phyloP scores from a whole-genome alignment of 352 stramenopile genomes.

The Phytophthora sp. region DNA sequence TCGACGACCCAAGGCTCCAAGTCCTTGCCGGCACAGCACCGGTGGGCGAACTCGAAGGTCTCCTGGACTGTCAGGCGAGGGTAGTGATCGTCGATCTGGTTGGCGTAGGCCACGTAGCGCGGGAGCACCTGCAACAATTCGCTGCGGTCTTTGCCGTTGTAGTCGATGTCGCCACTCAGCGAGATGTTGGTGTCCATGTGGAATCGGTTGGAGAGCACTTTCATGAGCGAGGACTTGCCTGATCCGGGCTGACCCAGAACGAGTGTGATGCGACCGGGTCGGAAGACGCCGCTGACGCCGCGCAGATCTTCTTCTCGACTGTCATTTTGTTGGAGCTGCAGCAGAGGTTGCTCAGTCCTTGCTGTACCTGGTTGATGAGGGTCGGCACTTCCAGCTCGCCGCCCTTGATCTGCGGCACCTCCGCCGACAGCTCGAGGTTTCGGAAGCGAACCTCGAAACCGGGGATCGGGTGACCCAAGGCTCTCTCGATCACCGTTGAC shows the following conservation, averaged over 20 bases:
- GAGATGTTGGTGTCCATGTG: constrained; percentile 50
- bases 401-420: constrained; percentile 28
- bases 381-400: constrained; percentile 46
- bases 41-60: constrained; percentile 60
- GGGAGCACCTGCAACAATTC: constrained; percentile 38
- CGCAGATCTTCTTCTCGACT: constrained; percentile 60
- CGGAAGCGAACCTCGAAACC: constrained; percentile 65
- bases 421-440: constrained; percentile 48
- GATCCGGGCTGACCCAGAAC: constrained; percentile 44
- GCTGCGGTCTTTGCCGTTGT: constrained; percentile 45
- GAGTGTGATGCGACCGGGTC: constrained; percentile 54
- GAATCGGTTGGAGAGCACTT: constrained; percentile 59
- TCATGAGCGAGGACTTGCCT: constrained; percentile 41
- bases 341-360: constrained; percentile 20
- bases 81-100: constrained; percentile 54
- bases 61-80: constrained; percentile 55
- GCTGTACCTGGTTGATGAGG: constrained; percentile 40
- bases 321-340: constrained; percentile 25
- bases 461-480: constrained; percentile 48
- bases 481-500: constrained; percentile 49
- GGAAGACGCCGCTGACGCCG: constrained; percentile 50
- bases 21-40: constrained; percentile 39
- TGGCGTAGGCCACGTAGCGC: constrained; percentile 55
- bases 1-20: constrained; percentile 50
- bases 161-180: constrained; percentile 48